A percentile compares a stretch with the other conserved stretches of the same genome.
Evolutionary conservation across 1,284 basidiomycete species (phyloP).

Genomic region (Pyrrhoderma noxium): DNA sequence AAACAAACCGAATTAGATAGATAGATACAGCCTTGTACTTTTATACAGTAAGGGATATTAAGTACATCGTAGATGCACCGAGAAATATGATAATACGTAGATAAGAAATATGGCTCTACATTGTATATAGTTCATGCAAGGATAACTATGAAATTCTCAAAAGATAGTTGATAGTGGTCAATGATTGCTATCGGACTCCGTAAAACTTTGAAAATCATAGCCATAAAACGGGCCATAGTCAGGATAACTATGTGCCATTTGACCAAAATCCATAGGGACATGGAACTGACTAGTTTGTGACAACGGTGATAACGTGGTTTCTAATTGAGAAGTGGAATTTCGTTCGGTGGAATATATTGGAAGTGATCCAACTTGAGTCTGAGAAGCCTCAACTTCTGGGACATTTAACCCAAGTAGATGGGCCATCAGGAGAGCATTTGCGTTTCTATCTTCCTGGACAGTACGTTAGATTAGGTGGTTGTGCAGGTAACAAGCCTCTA

Average conservation of each 20-base stretch:
- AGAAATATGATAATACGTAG: no score
- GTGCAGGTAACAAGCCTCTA: no score
- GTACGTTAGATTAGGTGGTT: background rate
- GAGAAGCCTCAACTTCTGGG: slow-evolving; percentile 3
- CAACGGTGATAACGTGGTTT: background rate
- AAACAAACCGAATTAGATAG: no score
- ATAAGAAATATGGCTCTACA: no score
- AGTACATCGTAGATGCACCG: no score
- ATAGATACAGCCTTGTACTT: no score
- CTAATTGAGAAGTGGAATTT: background rate
- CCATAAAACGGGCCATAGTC: slow-evolving; percentile 7
- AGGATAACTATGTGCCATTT: slow-evolving; percentile 1
- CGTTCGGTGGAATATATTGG: background rate
- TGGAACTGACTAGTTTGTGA: background rate
- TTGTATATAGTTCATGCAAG: no score
- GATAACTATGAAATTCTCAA: no score
- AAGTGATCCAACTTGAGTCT: background rate
- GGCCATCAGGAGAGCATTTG: slow-evolving; percentile 10
- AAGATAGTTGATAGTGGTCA: no score
- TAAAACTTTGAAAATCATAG: slow-evolving; percentile 17
- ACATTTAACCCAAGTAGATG: slow-evolving; percentile 14
- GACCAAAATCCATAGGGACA: background rate
- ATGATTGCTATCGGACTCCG: slow-evolving; percentile 3
- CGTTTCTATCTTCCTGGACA: slow-evolving; percentile 1
- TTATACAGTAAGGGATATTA: no score